Conservation (phyloP, 164 flowering plant genomes). For the Macadamia tetraphylla region DNA sequence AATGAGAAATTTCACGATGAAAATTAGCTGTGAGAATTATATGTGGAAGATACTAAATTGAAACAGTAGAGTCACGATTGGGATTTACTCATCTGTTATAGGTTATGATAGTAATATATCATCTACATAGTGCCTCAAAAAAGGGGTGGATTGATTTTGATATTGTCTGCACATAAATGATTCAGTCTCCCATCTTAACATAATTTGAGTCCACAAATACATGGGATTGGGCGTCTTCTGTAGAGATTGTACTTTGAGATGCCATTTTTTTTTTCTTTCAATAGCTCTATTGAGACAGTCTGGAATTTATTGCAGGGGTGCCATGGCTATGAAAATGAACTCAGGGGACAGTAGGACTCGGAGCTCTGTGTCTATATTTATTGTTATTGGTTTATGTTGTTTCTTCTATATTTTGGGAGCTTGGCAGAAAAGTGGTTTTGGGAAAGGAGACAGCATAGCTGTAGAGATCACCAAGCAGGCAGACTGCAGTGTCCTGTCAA, state of each 20-base stretch:
- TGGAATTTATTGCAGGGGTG: conserved; percentile 25
- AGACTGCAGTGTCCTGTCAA: conserved; percentile 50
- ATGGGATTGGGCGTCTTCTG: not conserved
- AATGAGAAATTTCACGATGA: not conserved
- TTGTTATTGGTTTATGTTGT: conserved; percentile 78
- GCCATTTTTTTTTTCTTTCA: not conserved
- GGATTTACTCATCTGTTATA: not conserved
- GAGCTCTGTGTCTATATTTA: conserved; percentile 64
- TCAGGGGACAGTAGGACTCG: conserved; percentile 58
- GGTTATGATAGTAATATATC: too few species aligned
- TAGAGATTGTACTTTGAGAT: not conserved
- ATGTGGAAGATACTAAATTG: not conserved
- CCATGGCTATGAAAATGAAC: conserved; percentile 54
- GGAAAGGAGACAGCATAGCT: conserved; percentile 86
- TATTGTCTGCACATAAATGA: too few species aligned
- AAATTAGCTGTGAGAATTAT: not conserved
- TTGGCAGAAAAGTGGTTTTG: conserved; percentile 95
- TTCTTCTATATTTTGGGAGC: conserved; percentile 90
- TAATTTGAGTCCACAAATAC: too few species aligned
- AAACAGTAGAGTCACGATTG: not conserved
- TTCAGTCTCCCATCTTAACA: too few species aligned
- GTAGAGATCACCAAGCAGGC: conserved; percentile 54
- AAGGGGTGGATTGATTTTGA: too few species aligned
- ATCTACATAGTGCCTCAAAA: too few species aligned
- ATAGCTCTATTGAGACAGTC: not conserved